Conservation (phyloP, 73 alveolate genomes). For the Paramecium primaurelia region DNA sequence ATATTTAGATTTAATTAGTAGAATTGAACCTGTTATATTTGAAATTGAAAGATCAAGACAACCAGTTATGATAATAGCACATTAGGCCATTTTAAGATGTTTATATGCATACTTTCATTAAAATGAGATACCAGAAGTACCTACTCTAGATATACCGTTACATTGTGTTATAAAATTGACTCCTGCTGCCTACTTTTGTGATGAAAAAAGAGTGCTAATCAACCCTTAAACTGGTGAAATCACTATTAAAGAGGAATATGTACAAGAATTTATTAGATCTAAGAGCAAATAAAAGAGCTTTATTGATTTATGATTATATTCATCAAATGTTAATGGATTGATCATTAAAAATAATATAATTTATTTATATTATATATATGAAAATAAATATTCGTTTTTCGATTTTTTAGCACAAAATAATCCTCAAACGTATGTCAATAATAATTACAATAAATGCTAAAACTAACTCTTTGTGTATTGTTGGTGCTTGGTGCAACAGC, state of each 20-base stretch:
- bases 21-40: slow-evolving; percentile 60
- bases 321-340: neutral
- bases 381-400: slow-evolving; percentile 23
- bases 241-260: neutral
- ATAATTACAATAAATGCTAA: neutral
- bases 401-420: slow-evolving; percentile 18
- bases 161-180: neutral
- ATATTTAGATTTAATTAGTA: slow-evolving; percentile 56
- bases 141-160: neutral
- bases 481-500: slow-evolving; percentile 23
- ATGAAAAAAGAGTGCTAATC: neutral
- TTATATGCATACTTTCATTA: slow-evolving; percentile 59
- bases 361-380: neutral
- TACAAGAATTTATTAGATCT: neutral
- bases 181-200: slow-evolving; percentile 13
- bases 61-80: slow-evolving; percentile 58
- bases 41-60: slow-evolving; percentile 57
- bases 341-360: neutral
- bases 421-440: neutral
- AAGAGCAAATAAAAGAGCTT: neutral
- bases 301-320: slow-evolving; percentile 16
- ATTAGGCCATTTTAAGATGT: slow-evolving; percentile 58
- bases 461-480: slow-evolving; percentile 5
- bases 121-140: slow-evolving; percentile 29
- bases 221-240: neutral